phyloP scores from a whole-genome alignment of 2,329 filamentous ascomycete genomes.

The Cladorrhinum sp. region DNA sequence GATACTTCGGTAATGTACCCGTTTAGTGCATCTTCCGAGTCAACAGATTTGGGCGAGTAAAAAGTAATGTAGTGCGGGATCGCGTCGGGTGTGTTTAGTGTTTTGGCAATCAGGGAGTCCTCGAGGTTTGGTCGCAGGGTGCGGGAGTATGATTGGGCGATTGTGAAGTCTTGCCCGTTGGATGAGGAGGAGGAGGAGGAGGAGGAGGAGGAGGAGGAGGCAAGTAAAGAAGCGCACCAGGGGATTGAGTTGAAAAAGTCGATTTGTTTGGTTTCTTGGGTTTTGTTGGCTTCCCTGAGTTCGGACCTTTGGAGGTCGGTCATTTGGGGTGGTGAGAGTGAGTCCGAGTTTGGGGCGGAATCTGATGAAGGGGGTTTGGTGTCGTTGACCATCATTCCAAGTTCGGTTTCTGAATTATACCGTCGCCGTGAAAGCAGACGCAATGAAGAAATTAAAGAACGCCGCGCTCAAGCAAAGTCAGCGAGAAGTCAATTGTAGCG shows the following conservation, averaged over 20 bases:
- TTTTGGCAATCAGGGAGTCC: slow-evolving; percentile 52
- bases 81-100: slow-evolving; percentile 48
- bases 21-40: neutral
- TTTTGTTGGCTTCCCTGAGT: neutral
- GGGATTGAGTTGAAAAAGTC: slow-evolving; percentile 39
- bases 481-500: neutral
- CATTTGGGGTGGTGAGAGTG: neutral
- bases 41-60: slow-evolving; percentile 30
- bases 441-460: neutral
- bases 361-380: no score
- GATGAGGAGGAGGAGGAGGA: no score
- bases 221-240: slow-evolving; percentile 46
- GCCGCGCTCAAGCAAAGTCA: neutral
- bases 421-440: neutral
- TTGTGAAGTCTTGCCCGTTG: no score
- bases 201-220: neutral
- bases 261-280: slow-evolving; percentile 21
- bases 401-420: no score
- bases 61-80: slow-evolving; percentile 45
- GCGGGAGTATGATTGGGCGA: slow-evolving; percentile 39
- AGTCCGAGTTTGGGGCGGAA: neutral
- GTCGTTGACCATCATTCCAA: neutral
- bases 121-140: slow-evolving; percentile 38
- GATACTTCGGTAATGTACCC: slow-evolving; percentile 31
- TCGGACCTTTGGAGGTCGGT: neutral